A percentile compares a stretch with the other conserved stretches of the same genome.
Conservation (phyloP, 1,284 basidiomycete genomes). For the Cutaneotrichosporon sp. region DNA sequence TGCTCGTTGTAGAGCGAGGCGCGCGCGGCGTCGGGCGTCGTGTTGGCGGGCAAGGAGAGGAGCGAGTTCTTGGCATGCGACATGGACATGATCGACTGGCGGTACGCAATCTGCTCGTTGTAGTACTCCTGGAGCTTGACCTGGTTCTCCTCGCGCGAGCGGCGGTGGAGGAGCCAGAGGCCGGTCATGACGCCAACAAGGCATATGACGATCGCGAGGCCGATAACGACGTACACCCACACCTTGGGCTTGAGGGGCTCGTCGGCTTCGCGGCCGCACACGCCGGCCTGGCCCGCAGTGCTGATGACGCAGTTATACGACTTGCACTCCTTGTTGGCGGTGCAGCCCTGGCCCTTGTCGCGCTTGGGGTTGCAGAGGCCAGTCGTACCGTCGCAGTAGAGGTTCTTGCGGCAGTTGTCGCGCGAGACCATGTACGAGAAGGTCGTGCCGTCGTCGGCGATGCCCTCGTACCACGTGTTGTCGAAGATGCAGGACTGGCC, state of each 20-base stretch:
- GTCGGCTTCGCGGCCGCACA: conserved; percentile 65
- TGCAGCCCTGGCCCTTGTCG: conserved; percentile 62
- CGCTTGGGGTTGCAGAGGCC: conserved; percentile 64
- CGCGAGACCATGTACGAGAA: conserved; percentile 76
- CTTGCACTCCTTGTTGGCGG: conserved; percentile 78
- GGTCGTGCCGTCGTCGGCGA: conserved; percentile 55
- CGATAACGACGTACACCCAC: conserved; percentile 75
- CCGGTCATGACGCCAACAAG: conserved; percentile 68
- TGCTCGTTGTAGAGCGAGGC: conserved; percentile 32
- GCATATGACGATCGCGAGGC: conserved; percentile 70
- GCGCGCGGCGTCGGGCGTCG: conserved; percentile 30
- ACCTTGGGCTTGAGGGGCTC: conserved; percentile 64
- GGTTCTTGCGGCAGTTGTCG: conserved; percentile 60
- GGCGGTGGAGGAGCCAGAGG: conserved; percentile 69
- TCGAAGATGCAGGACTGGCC: conserved; percentile 69
- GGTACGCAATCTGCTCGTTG: conserved; percentile 64
- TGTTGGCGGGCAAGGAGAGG: conserved; percentile 34
- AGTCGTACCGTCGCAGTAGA: conserved; percentile 70
- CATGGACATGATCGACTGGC: conserved; percentile 55
- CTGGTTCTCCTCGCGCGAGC: conserved; percentile 70
- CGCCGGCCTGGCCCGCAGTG: conserved; percentile 53
- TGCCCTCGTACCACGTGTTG: conserved; percentile 75
- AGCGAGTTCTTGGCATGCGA: conserved; percentile 51
- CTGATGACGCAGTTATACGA: conserved; percentile 71
- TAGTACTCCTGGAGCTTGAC: conserved; percentile 82